Conservation (phyloP, 176 grass and related monocot species). For the Oryza meyeriana region DNA sequence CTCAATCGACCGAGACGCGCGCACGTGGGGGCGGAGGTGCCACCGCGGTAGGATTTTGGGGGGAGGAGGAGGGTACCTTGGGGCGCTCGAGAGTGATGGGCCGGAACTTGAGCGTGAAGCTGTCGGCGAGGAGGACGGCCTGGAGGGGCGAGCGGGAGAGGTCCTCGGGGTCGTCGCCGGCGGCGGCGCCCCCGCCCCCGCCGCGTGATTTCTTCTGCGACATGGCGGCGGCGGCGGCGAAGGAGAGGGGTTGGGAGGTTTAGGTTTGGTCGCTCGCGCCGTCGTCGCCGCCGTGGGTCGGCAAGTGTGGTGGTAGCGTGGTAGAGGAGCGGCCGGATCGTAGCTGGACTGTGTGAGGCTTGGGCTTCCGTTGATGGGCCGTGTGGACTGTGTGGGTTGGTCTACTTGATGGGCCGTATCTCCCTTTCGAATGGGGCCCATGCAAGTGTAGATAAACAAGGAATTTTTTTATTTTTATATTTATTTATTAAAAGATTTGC, state of each 20-base stretch:
- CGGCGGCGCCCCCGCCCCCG: slow-evolving; percentile 27
- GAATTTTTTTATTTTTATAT: too few relatives aligned
- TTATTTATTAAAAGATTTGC: too few relatives aligned
- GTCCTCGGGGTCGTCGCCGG: slow-evolving; percentile 67
- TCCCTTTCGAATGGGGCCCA: too few relatives aligned
- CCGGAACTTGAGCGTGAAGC: slow-evolving; percentile 80
- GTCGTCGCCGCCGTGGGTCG: slow-evolving; percentile 33
- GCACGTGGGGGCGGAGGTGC: background rate
- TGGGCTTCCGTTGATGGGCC: background rate
- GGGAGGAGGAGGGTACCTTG: slow-evolving; percentile 48
- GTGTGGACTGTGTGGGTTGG: too few relatives aligned
- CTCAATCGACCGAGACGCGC: background rate
- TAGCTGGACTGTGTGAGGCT: background rate
- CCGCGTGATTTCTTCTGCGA: slow-evolving; percentile 63
- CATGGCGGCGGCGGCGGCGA: slow-evolving; percentile 37
- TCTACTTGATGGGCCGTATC: too few relatives aligned
- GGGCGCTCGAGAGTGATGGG: slow-evolving; percentile 86
- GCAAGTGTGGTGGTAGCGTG: background rate
- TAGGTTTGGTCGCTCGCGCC: slow-evolving; percentile 34
- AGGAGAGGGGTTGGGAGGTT: slow-evolving; percentile 23
- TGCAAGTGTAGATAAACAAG: too few relatives aligned
- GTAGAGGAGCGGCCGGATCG: background rate
- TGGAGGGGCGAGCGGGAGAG: slow-evolving; percentile 72
- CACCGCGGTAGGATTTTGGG: background rate
- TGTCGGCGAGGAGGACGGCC: slow-evolving; percentile 90